Base-by-base conservation (phyloP, 768 basidiomycete species). In the Leucosporidium yakuticum region DNA sequence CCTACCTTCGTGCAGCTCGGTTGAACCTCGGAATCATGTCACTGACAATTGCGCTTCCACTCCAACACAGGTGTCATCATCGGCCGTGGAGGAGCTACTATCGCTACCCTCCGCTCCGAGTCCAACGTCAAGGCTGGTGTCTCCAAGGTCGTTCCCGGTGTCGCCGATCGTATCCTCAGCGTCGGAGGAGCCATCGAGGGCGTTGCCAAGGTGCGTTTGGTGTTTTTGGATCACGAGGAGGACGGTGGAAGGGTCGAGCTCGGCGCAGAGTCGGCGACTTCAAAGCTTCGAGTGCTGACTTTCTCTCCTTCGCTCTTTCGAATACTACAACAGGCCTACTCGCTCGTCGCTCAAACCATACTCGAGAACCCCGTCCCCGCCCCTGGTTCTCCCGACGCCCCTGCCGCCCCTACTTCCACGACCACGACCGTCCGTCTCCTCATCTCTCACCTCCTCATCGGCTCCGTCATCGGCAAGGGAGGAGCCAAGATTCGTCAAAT, bases 401-500 rank as follows among this genome's bases (percentile, higher is more conserved):
- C 90, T 64, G 82, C 89, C 27, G 85, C 87, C n/a, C 83, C 88
- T 62, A 81, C 73, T 71, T 79, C 60, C 23, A 72, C 76, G 48
- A 75, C 76, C 27, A 93, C 93, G 67, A 90, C 93, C 69, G 88
- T 99, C 80, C 91, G 93, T 69, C 91, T 99, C 74, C 84, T 99
- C 76, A 93, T 99, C 82, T 95, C 93, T 55, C 96, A 99, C 83
- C 95, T 97, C 81, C 84, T 99, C 74, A 99, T 99, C 96, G 96
- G 96, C 62, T 93, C 91, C 69, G 89, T 99, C 82, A 72, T 72
- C 76, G 96, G 96, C 74, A 88, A 94, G 73, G 88, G 82, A 63
- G 96, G 96, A 74, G 86, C 91, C 79, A 97, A 96, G 85, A 98
- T 99, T 80, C 97, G 98, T 82, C 90, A 92, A 77, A 98, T 99